Evolutionary conservation across 2,329 filamentous ascomycete species (phyloP).

Genomic region (Neopestalotiopsis sp.): DNA sequence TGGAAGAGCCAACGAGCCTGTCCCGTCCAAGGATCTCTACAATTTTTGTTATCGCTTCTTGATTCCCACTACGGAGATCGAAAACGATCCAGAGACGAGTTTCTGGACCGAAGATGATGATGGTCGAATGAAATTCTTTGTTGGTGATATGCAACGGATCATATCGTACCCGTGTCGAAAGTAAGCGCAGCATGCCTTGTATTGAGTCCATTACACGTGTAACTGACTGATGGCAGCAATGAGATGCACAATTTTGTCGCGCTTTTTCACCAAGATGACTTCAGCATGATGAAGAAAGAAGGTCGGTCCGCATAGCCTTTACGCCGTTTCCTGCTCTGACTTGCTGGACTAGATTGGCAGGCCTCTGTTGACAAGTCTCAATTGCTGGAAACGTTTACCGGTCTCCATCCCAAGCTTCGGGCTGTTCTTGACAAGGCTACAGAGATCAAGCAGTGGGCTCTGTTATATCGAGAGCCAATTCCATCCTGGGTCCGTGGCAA

Average conservation of each 20-base stretch:
- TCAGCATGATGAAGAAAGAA: slow-evolving; percentile 18
- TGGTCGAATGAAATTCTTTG: slow-evolving; percentile 29
- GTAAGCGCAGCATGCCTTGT: slow-evolving; percentile 20
- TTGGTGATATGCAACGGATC: slow-evolving; percentile 25
- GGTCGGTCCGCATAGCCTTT: slow-evolving; percentile 4
- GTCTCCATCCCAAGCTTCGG: slow-evolving; percentile 19
- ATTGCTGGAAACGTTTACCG: slow-evolving; percentile 16
- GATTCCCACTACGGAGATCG: slow-evolving; percentile 36
- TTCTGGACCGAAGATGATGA: slow-evolving; percentile 32
- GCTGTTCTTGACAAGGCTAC: slow-evolving; percentile 29
- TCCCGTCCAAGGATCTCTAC: slow-evolving; percentile 25
- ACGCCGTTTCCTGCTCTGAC: background rate
- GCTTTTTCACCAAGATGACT: slow-evolving; percentile 24
- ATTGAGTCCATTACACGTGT: background rate
- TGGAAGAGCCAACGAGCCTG: slow-evolving; percentile 26
- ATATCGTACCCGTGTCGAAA: slow-evolving; percentile 31
- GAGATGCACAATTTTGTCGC: slow-evolving; percentile 26
- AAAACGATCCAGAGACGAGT: slow-evolving; percentile 33
- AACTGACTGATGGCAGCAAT: slow-evolving; percentile 11
- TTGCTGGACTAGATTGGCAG: slow-evolving; percentile 24
- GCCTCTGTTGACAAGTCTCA: slow-evolving; percentile 21
- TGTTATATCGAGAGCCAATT: slow-evolving; percentile 34
- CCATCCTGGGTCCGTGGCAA: slow-evolving; percentile 29
- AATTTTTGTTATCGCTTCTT: slow-evolving; percentile 41
- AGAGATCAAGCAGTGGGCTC: slow-evolving; percentile 34